Evolutionary conservation across 345 rosid genomes (phyloP), one percentile per base, ranked within the genome.

Genomic region (Aethionema arabicum): DNA sequence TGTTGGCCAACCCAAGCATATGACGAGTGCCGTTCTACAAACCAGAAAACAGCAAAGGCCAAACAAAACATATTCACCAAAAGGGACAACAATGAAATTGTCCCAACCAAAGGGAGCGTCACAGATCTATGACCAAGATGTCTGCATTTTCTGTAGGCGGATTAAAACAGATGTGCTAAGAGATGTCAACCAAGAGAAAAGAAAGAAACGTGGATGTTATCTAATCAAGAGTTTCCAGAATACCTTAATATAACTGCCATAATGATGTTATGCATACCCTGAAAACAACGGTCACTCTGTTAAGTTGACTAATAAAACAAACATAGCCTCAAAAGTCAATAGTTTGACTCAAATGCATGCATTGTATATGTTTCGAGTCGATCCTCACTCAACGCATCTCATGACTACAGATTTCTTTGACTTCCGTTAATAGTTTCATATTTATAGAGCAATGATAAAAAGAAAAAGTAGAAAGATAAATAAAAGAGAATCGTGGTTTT

Each of bases 1-100:
- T n/a, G n/a, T 86, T 95, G 99, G 54, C 99, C 99, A 73, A 74
- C 63, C 98, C 98, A 90, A 39, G 99, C 78, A 78, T 77, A 90
- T 8, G 91, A 82, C 63, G 86, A 67, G 39, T 52, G 85, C 69
- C 96, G 79, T 33, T 63, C 47, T 32, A 76, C 62, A 60, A 87
- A 89, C 99, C 99, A 95, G 76, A 81, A 59, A 68, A 83, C 46
- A 61, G 93, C 93, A 61, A 95, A 88, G 37, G 64, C 77, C 62
- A 79, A 1, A 36, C 99, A 90, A 13, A 77, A 50, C 7, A 81
- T 56, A 8, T 77, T 69, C 60, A 88, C 86, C 56, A 78, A 21
- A 45, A 95, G 67, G 0, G 99, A 90, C 71, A 88, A 55, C 57
- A 79, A 27, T 50, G 95, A 76, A 65, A 77, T 77, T 66, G 83